Percentiles rank a stretch among this genome's conserved stretches.
Conservation (phyloP, 192 early-diverging fungal species). For the Backusella sp. region DNA sequence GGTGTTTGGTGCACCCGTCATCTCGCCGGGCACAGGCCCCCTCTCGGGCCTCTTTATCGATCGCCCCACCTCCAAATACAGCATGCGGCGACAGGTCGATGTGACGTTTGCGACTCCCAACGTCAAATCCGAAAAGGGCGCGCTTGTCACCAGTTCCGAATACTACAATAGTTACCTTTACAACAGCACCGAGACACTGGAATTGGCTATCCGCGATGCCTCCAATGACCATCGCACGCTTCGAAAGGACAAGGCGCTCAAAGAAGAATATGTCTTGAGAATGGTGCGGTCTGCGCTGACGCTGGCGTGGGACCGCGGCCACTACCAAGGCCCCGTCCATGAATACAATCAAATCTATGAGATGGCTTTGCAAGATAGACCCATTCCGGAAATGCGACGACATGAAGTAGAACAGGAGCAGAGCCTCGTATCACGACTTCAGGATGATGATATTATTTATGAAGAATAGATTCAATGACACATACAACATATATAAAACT, state of each 20-base stretch:
- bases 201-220: conserved; percentile 39
- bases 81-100: background rate
- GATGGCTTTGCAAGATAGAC: conserved; percentile 13
- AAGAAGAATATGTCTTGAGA: conserved; percentile 45
- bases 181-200: conserved; percentile 14
- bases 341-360: conserved; percentile 41
- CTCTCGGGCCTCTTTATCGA: conserved; percentile 48
- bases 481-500: background rate
- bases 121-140: conserved; percentile 6
- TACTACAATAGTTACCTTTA: conserved; percentile 47
- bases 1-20: conserved; percentile 12
- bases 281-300: conserved; percentile 44
- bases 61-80: conserved; percentile 18
- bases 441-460: conserved; percentile 9
- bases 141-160: conserved; percentile 30
- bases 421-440: conserved; percentile 5
- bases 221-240: conserved; percentile 32
- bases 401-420: conserved; percentile 20
- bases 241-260: conserved; percentile 22
- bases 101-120: background rate
- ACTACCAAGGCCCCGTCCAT: conserved; percentile 40
- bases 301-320: conserved; percentile 48
- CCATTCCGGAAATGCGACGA: conserved; percentile 1
- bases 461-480: background rate
- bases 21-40: conserved; percentile 32